A percentile compares a stretch with the other conserved stretches of the same genome.
phyloP scores from a whole-genome alignment of 768 basidiomycete species.

The Russula lepida region DNA sequence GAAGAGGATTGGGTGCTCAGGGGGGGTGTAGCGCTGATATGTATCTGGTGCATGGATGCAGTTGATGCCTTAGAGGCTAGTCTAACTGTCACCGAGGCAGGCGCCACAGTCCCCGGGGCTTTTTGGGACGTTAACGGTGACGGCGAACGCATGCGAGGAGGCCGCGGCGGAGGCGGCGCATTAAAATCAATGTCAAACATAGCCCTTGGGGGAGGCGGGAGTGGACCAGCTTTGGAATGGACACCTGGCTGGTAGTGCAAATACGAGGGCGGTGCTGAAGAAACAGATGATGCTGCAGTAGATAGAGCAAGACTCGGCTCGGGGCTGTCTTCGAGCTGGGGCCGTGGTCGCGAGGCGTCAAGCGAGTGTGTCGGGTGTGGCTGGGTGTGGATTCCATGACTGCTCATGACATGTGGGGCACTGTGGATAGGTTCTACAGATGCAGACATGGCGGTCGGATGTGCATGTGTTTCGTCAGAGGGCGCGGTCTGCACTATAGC shows the following conservation, averaged over 20 bases:
- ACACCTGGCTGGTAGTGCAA: constrained; percentile 57
- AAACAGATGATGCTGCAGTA: background rate
- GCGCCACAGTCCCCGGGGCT: constrained; percentile 22
- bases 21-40: constrained; percentile 1
- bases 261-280: constrained; percentile 33
- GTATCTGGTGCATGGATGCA: constrained; percentile 13
- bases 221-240: constrained; percentile 64
- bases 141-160: constrained; percentile 55
- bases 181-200: constrained; percentile 36
- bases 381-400: constrained; percentile 5
- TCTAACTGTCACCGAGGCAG: constrained; percentile 39
- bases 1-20: background rate
- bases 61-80: constrained; percentile 25
- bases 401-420: background rate
- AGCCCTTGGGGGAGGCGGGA: constrained; percentile 61
- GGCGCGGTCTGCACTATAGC: constrained; percentile 4
- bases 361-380: background rate
- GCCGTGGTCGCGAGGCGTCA: background rate
- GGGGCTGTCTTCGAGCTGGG: background rate
- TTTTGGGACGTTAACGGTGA: constrained; percentile 31
- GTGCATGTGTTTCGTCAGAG: constrained; percentile 22
- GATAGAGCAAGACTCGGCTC: background rate
- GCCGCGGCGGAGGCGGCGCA: constrained; percentile 49
- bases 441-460: constrained; percentile 22
- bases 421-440: constrained; percentile 25